Base-by-base conservation (phyloP, 2,329 filamentous ascomycete genomes). In the Dothideomycetes sp. region DNA sequence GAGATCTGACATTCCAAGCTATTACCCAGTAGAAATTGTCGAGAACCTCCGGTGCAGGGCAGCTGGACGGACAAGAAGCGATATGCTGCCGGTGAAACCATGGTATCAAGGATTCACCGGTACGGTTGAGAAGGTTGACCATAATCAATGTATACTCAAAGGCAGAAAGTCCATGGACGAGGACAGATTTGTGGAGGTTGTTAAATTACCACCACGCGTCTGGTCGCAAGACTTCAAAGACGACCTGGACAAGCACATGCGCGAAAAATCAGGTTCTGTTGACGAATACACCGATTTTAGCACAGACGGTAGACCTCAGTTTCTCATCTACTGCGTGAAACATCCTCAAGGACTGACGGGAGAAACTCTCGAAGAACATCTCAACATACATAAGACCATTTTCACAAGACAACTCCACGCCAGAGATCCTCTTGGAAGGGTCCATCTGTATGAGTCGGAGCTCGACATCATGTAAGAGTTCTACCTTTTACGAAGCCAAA, bases 221-320 rank as follows among this genome's bases (percentile, higher is more conserved):
- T 98, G 91, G 91, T 98, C 91, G 0, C 89, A 98, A 54, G 87
- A 94, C 57, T 98, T 96, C 76, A 98, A 98, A 64, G 82, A 88
- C 51, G 88, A 76, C 58, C 66, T 98, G 4, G 91, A 96, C 59
- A 88, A 95, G 3, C 83, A 96, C 55, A 93, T 98, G 64, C 88
- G 87, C 51, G 88, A 80, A 4, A 83, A 87, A 52, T 83, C 88
- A 0, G 85, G 82, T 0, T 94, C 88, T 68, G 94, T 98, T 74
- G 98, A 96, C 65, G 91, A 98, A 61, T 98, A 96, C 76, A 88
- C 86, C 53, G 91, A 98, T 64, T 98, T 94, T 76, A 98, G 98
- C 66, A 94, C 93, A 27, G 87, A 95, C 55, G 81, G 82, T 46
- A 89, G 80, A 44, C 88, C 98, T 9, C 86, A 95, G 59, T 95